Evolutionary conservation across 495 filamentous ascomycete species (phyloP).

Genomic region (Penicillium longicatenatum): DNA sequence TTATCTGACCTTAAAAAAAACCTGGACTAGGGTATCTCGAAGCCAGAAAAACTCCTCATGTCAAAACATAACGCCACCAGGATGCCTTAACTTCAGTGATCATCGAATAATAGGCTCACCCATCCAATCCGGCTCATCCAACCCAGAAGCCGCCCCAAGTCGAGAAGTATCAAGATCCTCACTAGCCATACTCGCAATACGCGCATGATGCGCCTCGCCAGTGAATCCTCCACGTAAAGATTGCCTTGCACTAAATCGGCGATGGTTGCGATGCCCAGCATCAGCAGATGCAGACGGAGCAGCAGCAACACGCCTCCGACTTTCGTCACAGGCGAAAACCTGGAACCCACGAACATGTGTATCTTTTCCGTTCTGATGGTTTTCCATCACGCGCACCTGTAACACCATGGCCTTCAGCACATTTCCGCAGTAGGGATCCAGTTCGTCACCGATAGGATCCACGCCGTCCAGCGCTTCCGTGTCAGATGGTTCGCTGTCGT

Average conservation of each 20-base stretch:
- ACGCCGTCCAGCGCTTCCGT: not conserved
- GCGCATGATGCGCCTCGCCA: conserved; percentile 23
- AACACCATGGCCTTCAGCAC: conserved; percentile 83
- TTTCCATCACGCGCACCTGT: conserved; percentile 86
- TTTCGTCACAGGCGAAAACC: conserved; percentile 77
- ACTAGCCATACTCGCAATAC: conserved; percentile 17
- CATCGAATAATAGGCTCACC: conserved; percentile 58
- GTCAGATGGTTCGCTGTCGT: conserved; percentile 12
- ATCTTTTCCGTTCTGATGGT: conserved; percentile 99
- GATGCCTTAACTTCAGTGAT: not conserved
- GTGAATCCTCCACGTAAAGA: conserved; percentile 28
- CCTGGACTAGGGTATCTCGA: conserved; percentile 37
- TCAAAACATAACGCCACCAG: conserved; percentile 6
- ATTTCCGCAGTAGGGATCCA: conserved; percentile 58
- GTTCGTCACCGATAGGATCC: conserved; percentile 11
- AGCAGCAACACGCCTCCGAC: conserved; percentile 31
- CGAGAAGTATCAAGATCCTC: conserved; percentile 30
- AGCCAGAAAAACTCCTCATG: conserved; percentile 23
- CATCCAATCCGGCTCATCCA: conserved; percentile 63
- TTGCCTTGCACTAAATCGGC: conserved; percentile 32
- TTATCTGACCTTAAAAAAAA: conserved; percentile 10
- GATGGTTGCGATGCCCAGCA: conserved; percentile 29
- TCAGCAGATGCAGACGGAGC: conserved; percentile 44
- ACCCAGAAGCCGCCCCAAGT: conserved; percentile 25
- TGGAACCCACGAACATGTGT: conserved; percentile 94